Conservation (phyloP, 208 protist species). For the Acanthamoeba polyphaga region DNA sequence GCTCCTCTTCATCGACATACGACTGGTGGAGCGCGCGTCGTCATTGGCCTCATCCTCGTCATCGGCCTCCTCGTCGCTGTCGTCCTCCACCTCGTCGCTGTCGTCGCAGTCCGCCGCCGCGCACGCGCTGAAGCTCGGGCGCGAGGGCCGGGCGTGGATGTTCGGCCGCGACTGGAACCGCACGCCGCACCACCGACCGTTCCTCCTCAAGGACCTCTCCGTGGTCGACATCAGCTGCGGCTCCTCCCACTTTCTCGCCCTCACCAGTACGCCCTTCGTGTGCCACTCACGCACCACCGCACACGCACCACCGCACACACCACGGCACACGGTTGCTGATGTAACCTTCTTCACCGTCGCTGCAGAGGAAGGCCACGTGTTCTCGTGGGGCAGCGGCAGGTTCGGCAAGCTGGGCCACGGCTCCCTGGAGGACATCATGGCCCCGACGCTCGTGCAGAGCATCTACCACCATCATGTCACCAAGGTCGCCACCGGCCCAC, state of each 20-base stretch:
- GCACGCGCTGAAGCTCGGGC: background rate
- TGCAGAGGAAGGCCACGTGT: slow-evolving; percentile 40
- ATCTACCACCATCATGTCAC: slow-evolving; percentile 22
- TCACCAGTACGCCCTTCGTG: slow-evolving; percentile 9
- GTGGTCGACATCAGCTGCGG: slow-evolving; percentile 27
- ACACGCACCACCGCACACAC: background rate
- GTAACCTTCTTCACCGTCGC: too few species aligned
- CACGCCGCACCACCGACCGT: background rate
- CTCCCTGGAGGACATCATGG: slow-evolving; percentile 7
- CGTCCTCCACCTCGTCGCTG: background rate
- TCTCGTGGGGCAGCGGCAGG: slow-evolving; percentile 14
- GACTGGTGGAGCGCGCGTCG: background rate
- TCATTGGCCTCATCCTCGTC: background rate
- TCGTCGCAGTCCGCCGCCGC: background rate
- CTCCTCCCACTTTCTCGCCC: slow-evolving; percentile 29
- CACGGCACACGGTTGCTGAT: background rate
- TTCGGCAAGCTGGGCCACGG: slow-evolving; percentile 39
- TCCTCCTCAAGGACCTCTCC: slow-evolving; percentile 40
- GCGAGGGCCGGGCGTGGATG: slow-evolving; percentile 36
- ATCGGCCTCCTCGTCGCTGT: background rate
- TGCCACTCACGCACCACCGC: too few species aligned
- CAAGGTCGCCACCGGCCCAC: slow-evolving; percentile 28
- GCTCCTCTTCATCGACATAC: slow-evolving; percentile 26
- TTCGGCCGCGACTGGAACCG: slow-evolving; percentile 46
- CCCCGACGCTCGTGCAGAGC: slow-evolving; percentile 1